Evolutionary conservation across 768 basidiomycete species (phyloP).

Genomic region (Rhizopogon vinicolor): DNA sequence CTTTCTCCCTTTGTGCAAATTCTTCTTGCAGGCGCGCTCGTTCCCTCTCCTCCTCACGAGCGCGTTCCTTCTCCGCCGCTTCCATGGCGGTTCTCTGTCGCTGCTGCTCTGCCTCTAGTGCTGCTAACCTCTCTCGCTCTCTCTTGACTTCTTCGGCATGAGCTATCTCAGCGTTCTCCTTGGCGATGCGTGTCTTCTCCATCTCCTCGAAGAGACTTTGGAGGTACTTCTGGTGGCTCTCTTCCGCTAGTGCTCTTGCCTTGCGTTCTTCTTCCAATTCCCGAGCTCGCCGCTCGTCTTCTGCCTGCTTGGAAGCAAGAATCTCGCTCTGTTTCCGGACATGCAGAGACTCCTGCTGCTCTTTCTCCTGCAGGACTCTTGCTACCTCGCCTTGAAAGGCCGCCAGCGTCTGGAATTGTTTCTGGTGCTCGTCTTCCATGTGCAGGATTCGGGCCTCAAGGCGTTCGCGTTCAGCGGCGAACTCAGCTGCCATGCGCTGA

Average conservation of each 20-base stretch:
- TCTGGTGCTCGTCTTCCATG: conserved; percentile 23
- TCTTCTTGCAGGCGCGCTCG: conserved; percentile 23
- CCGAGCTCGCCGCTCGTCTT: conserved; percentile 24
- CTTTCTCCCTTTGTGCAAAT: conserved; percentile 19
- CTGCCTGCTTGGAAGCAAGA: conserved; percentile 17
- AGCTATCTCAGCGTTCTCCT: conserved; percentile 14
- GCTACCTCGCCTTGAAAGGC: conserved; percentile 24
- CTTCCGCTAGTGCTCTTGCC: conserved; percentile 21
- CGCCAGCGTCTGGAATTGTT: conserved; percentile 12
- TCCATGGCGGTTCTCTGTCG: conserved; percentile 18
- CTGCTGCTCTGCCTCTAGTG: conserved; percentile 24
- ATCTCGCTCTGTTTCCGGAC: conserved; percentile 23
- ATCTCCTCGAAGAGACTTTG: conserved; percentile 22
- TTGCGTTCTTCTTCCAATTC: conserved; percentile 28
- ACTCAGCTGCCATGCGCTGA: conserved; percentile 35
- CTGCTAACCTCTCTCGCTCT: conserved; percentile 26
- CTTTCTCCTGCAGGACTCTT: conserved; percentile 21
- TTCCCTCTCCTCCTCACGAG: conserved; percentile 23
- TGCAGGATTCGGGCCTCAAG: conserved; percentile 16
- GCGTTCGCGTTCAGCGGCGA: conserved; percentile 31
- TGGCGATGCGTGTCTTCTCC: conserved; percentile 19
- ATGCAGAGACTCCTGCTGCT: conserved; percentile 23
- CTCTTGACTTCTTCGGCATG: conserved; percentile 20
- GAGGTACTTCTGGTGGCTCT: conserved; percentile 25
- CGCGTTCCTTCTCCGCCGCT: conserved; percentile 21